A percentile compares a stretch with the other conserved stretches of the same genome.
Evolutionary conservation across 805 yeast genomes (phyloP).

Genomic region (Yamadazyma endophytica): DNA sequence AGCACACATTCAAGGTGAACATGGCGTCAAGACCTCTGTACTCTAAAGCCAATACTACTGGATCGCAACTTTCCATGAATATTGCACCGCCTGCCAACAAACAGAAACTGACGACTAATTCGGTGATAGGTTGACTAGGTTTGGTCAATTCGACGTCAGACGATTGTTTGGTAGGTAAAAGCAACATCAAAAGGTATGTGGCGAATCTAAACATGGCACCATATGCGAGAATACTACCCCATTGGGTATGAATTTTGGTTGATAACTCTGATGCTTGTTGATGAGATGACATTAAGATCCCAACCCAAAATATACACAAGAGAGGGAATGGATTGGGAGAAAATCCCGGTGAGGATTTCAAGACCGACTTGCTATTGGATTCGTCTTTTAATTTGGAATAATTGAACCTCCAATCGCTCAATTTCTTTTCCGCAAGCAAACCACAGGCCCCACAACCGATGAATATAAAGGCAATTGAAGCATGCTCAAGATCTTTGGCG

Average conservation of each 20-base stretch:
- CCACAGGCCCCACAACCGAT: slow-evolving; percentile 94
- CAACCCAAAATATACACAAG: slow-evolving; percentile 94
- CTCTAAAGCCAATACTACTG: slow-evolving; percentile 76
- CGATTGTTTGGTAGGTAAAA: slow-evolving; percentile 35
- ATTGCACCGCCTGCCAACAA: slow-evolving; percentile 85
- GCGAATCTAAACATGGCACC: slow-evolving; percentile 72
- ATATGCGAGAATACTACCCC: slow-evolving; percentile 84
- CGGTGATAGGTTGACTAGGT: slow-evolving; percentile 74
- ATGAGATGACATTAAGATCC: slow-evolving; percentile 92
- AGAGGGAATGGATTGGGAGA: slow-evolving; percentile 95
- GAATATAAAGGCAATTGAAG: slow-evolving; percentile 40
- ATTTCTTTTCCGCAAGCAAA: slow-evolving; percentile 66
- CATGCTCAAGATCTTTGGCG: slow-evolving; percentile 47
- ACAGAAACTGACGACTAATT: slow-evolving; percentile 72
- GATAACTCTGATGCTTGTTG: slow-evolving; percentile 77
- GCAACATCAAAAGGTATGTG: slow-evolving; percentile 57
- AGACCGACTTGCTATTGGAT: slow-evolving; percentile 12
- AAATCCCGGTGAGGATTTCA: slow-evolving; percentile 59
- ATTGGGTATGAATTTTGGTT: slow-evolving; percentile 79
- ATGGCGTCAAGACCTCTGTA: slow-evolving; percentile 69
- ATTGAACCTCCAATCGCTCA: slow-evolving; percentile 55
- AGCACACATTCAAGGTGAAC: slow-evolving; percentile 86
- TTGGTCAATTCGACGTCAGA: slow-evolving; percentile 22
- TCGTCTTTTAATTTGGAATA: slow-evolving; percentile 17
- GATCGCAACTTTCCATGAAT: slow-evolving; percentile 89